Evolutionary conservation across 2,329 filamentous ascomycete genomes (phyloP).

Genomic region (Albophoma yamanashiensis): DNA sequence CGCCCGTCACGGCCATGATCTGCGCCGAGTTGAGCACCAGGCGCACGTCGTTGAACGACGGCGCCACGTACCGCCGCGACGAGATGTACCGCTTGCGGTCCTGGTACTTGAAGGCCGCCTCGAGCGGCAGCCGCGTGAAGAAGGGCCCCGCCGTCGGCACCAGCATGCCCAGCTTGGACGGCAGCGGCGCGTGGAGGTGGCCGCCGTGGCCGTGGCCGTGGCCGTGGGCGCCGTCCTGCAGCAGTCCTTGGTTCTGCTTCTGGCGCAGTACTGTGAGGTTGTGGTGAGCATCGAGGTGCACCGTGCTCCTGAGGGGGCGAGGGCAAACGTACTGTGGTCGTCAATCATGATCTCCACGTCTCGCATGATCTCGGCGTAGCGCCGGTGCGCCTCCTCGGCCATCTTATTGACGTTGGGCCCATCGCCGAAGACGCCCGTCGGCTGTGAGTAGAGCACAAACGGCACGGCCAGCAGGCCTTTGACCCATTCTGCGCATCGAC

Average conservation of each 20-base stretch:
- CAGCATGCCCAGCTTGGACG: constrained; percentile 85
- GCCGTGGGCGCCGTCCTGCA: background rate
- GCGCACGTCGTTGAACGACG: constrained; percentile 93
- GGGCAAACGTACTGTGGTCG: constrained; percentile 60
- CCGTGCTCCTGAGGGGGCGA: background rate
- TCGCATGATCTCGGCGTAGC: constrained; percentile 90
- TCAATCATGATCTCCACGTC: constrained; percentile 88
- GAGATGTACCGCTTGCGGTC: constrained; percentile 81
- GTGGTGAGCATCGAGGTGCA: background rate
- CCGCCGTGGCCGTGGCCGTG: constrained; percentile 29
- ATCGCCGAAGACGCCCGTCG: constrained; percentile 73
- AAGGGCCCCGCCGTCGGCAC: constrained; percentile 89
- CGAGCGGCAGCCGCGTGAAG: constrained; percentile 79
- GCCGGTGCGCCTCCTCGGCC: constrained; percentile 68
- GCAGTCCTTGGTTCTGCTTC: constrained; percentile 18
- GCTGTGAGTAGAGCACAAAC: constrained; percentile 93
- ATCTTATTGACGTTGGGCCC: constrained; percentile 57
- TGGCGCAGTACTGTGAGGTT: constrained; percentile 55
- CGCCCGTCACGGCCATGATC: constrained; percentile 76
- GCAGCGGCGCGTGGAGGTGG: constrained; percentile 32
- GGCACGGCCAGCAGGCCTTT: constrained; percentile 90
- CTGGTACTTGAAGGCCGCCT: constrained; percentile 86
- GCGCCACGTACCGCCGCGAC: constrained; percentile 82
- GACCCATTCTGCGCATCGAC: constrained; percentile 65
- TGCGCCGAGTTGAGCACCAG: constrained; percentile 92